Evolutionary conservation across 257 asterid species (phyloP).

Genomic region (Scutellaria barbata): DNA sequence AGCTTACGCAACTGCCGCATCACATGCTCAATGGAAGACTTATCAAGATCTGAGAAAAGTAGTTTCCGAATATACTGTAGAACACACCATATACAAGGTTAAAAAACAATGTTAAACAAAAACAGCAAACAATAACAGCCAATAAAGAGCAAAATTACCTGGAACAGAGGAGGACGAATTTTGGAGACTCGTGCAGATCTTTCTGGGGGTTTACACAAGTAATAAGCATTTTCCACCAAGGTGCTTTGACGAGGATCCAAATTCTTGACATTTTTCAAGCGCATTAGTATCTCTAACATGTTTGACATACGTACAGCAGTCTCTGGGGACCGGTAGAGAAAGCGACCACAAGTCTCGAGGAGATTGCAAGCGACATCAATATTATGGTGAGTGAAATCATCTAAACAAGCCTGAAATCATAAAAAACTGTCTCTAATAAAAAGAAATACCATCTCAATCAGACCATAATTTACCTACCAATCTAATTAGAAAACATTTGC

Average conservation of each 20-base stretch:
- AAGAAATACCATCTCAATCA: slow-evolving; percentile 4
- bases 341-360: slow-evolving; percentile 99
- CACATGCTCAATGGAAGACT: slow-evolving; percentile 87
- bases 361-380: slow-evolving; percentile 99
- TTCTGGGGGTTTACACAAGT: slow-evolving; percentile 98
- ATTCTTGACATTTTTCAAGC: slow-evolving; percentile 94
- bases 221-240: slow-evolving; percentile 95
- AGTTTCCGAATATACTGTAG: slow-evolving; percentile 92
- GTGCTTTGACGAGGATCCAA: slow-evolving; percentile 99
- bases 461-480: slow-evolving; percentile 30
- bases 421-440: slow-evolving; percentile 29
- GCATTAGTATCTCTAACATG: slow-evolving; percentile 98
- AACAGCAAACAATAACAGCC: slow-evolving; percentile 32
- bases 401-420: slow-evolving; percentile 84
- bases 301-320: slow-evolving; percentile 91
- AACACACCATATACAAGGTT: slow-evolving; percentile 36
- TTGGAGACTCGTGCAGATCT: slow-evolving; percentile 96
- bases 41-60: slow-evolving; percentile 96
- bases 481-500: slow-evolving; percentile 22
- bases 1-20: slow-evolving; percentile 92
- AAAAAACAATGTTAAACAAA: slow-evolving; percentile 20
- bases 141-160: slow-evolving; percentile 54
- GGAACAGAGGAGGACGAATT: slow-evolving; percentile 96
- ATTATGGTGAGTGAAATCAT: slow-evolving; percentile 96
- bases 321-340: slow-evolving; percentile 95